Conservation (phyloP, 2,329 filamentous ascomycete species). For the Diaporthe vaccinii region DNA sequence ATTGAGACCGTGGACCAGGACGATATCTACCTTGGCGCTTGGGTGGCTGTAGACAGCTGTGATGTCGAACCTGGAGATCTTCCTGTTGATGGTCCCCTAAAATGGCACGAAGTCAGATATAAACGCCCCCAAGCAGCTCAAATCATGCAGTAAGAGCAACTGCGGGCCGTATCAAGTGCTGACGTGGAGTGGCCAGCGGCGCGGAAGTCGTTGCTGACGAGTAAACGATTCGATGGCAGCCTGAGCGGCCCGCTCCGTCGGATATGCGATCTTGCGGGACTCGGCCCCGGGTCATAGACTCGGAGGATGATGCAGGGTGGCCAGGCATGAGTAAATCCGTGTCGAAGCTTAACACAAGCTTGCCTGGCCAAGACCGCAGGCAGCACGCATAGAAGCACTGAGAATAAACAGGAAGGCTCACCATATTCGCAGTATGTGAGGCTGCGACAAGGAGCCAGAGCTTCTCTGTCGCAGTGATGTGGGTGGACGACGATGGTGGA, state of each 20-base stretch:
- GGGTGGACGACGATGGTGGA: slow-evolving; percentile 28
- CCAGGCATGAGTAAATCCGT: not conserved
- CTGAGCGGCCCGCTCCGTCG: slow-evolving; percentile 38
- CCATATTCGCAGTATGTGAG: slow-evolving; percentile 40
- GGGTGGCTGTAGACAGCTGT: slow-evolving; percentile 72
- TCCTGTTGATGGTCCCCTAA: slow-evolving; percentile 63
- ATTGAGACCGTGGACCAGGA: slow-evolving; percentile 80
- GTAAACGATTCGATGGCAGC: not conserved
- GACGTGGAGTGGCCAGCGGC: slow-evolving; percentile 25
- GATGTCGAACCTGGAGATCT: slow-evolving; percentile 68
- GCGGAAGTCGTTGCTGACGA: slow-evolving; percentile 41
- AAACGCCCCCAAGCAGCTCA: not conserved
- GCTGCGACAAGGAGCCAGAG: slow-evolving; percentile 40
- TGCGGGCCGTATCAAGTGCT: slow-evolving; percentile 9
- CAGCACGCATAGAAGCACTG: not conserved
- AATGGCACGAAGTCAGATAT: slow-evolving; percentile 19
- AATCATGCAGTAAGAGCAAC: not conserved
- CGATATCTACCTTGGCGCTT: slow-evolving; percentile 72
- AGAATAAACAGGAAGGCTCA: slow-evolving; percentile 39
- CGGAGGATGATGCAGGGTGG: slow-evolving; percentile 28
- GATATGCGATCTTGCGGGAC: slow-evolving; percentile 26
- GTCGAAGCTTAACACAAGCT: not conserved
- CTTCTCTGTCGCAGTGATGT: slow-evolving; percentile 31
- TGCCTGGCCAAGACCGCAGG: not conserved
- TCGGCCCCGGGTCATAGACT: slow-evolving; percentile 8